Evolutionary conservation across 305 asterid species (phyloP).

Genomic region (Rubia balearica): DNA sequence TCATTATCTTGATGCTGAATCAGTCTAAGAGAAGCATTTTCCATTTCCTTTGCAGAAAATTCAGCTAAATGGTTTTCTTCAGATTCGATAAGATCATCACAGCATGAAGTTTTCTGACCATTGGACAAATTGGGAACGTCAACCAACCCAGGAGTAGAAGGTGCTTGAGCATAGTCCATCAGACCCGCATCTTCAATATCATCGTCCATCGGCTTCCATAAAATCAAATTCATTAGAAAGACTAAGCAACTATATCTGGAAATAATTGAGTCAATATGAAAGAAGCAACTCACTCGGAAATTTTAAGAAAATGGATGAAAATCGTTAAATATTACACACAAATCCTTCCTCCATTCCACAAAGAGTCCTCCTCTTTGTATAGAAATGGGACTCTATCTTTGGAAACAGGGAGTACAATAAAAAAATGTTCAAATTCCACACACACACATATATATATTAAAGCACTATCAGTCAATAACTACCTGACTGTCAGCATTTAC

Average conservation of each 20-base stretch:
- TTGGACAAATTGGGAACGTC: slow-evolving; percentile 80
- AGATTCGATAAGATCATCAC: slow-evolving; percentile 72
- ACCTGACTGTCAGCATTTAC: slow-evolving; percentile 45
- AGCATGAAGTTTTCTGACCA: slow-evolving; percentile 71
- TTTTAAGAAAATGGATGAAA: neutral
- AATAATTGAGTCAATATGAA: slow-evolving; percentile 9
- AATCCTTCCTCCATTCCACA: neutral
- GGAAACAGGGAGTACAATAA: slow-evolving; percentile 1
- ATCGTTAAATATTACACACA: neutral
- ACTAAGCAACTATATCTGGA: neutral
- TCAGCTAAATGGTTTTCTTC: slow-evolving; percentile 50
- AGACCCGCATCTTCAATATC: slow-evolving; percentile 43
- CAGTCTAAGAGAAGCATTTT: slow-evolving; percentile 23
- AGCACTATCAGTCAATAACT: slow-evolving; percentile 21
- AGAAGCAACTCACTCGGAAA: neutral
- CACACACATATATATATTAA: slow-evolving; percentile 2
- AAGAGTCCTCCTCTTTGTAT: too few species aligned
- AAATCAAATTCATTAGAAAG: slow-evolving; percentile 10
- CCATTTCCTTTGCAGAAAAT: slow-evolving; percentile 31
- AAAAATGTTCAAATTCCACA: neutral
- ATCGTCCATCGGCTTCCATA: slow-evolving; percentile 41
- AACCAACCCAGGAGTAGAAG: slow-evolving; percentile 83
- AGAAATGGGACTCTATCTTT: neutral
- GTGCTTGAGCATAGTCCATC: slow-evolving; percentile 89
- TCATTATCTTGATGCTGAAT: slow-evolving; percentile 27